Conservation (phyloP, 2,329 filamentous ascomycete genomes). For the Incumbomyces delicatus region DNA sequence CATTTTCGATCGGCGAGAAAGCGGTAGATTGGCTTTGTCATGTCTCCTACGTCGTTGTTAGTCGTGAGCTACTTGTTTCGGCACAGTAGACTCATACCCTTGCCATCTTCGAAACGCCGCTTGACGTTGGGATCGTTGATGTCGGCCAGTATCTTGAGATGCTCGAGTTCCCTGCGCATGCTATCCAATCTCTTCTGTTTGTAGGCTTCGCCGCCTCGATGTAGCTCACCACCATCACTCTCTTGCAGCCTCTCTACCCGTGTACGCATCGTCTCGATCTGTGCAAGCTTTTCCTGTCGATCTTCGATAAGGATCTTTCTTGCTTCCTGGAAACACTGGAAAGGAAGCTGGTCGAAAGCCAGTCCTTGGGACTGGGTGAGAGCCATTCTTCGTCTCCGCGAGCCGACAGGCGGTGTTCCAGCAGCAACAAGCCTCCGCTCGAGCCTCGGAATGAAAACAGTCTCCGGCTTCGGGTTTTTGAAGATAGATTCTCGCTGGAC, state of each 20-base stretch:
- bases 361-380: constrained; percentile 56
- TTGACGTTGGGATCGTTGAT: constrained; percentile 93
- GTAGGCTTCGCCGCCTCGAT: constrained; percentile 50
- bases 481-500: constrained; percentile 27
- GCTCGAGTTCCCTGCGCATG: constrained; percentile 62
- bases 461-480: constrained; percentile 50
- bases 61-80: constrained; percentile 7
- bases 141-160: constrained; percentile 79
- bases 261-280: constrained; percentile 57
- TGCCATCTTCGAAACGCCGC: constrained; percentile 83
- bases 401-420: constrained; percentile 66
- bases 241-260: constrained; percentile 60
- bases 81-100: constrained; percentile 49
- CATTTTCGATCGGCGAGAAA: constrained; percentile 80
- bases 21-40: constrained; percentile 94
- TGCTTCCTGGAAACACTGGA: constrained; percentile 96
- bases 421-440: constrained; percentile 60
- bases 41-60: constrained; percentile 56
- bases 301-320: constrained; percentile 72
- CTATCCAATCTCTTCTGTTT: constrained; percentile 60
- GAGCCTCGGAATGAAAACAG: constrained; percentile 53
- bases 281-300: constrained; percentile 65
- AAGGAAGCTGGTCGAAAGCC: constrained; percentile 88
- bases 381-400: constrained; percentile 69
- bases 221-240: constrained; percentile 44